Conservation (phyloP, 2,329 filamentous ascomycete genomes). For the Pseudogymnoascus sp. region DNA sequence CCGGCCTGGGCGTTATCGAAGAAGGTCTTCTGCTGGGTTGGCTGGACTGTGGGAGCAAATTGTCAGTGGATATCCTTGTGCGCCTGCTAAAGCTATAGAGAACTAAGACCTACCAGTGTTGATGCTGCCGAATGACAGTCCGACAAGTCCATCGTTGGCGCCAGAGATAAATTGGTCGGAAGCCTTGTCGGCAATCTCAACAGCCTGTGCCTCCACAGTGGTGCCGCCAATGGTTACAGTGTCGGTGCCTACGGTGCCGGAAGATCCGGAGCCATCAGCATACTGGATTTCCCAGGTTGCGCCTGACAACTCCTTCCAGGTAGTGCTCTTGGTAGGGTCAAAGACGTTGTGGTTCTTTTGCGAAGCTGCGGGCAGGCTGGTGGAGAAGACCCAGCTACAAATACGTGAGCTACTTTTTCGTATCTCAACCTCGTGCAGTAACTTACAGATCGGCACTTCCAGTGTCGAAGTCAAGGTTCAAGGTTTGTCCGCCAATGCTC, state of each 20-base stretch:
- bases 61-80: neutral
- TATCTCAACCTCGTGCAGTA: neutral
- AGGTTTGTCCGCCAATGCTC: constrained; percentile 22
- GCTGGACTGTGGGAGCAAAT: constrained; percentile 15
- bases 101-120: constrained; percentile 20
- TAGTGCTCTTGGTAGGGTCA: constrained; percentile 19
- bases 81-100: neutral
- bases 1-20: constrained; percentile 25
- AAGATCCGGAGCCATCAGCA: constrained; percentile 30
- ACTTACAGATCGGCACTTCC: constrained; percentile 27
- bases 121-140: constrained; percentile 38
- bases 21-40: constrained; percentile 23
- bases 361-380: constrained; percentile 14
- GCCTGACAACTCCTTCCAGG: constrained; percentile 20
- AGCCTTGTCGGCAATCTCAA: constrained; percentile 26
- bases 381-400: constrained; percentile 26
- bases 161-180: constrained; percentile 26
- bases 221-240: constrained; percentile 27
- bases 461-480: constrained; percentile 27
- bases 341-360: constrained; percentile 18
- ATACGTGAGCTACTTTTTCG: neutral
- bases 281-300: constrained; percentile 26
- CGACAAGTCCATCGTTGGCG: constrained; percentile 50
- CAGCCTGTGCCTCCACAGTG: constrained; percentile 23
- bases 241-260: constrained; percentile 26